Evolutionary conservation across 2,329 filamentous ascomycete species (phyloP), one percentile per base, ranked within the genome.

Genomic region (Alternaria angustiovoidea): DNA sequence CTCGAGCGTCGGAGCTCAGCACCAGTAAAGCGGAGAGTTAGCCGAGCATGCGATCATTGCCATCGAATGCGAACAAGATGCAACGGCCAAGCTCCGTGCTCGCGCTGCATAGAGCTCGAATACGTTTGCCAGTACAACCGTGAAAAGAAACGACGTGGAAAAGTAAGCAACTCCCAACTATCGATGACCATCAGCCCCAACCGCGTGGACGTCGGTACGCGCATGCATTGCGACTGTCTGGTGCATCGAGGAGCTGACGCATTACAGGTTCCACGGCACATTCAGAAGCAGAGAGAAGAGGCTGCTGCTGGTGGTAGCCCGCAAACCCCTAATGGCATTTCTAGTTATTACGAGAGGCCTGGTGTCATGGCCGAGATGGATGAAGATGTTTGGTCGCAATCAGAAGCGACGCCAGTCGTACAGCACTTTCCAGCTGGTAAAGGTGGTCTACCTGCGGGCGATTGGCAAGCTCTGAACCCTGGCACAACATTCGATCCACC

Each of bases 11-110:
- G 69, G 62, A 65, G 63, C 55, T 75, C 88, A 14, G 89, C 87
- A 1, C 88, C 91, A 28, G 90, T 96, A 56, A 87, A 94, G 71
- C 88, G 93, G 66, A 88, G 94, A 75, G 97, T 97, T 74, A 97
- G 92, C 80, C 87, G 94, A 71, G 94, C 94, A 16, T 97, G 94
- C 81, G 94, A 97, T 79, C 94, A 97, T 79, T 97, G 94, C 81
- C 97, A 97, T 78, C 94, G 97, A 78, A 85, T 97, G 69, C 87
- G 94, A 69, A 97, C 93, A 34, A 96, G 96, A 81, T 97, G 94
- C 75, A 93, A 97, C 78, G 94, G 94, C 51, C 91, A 95, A 78
- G 87, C 91, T 65, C 94, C 94, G 53, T 97, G 94, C 76, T 92
- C 93, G 51, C 93, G 97, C 78, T 97, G 94, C 78, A 89, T 94